Evolutionary conservation across 169 alveolate species (phyloP).

Genomic region (Plasmodium yoelii): DNA sequence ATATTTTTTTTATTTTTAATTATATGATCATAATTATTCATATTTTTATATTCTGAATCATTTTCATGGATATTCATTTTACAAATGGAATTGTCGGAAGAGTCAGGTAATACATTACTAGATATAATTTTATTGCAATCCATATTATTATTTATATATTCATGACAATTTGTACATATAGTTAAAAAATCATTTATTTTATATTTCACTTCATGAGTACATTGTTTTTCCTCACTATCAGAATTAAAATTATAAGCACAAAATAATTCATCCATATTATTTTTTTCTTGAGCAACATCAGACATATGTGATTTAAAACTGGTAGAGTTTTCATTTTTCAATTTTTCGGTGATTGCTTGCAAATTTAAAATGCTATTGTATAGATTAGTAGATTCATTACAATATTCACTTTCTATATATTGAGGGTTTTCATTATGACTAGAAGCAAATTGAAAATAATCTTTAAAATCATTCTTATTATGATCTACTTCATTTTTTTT

Average conservation of each 20-base stretch:
- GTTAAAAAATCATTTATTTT: slow-evolving; percentile 71
- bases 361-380: slow-evolving; percentile 30
- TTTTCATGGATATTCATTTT: slow-evolving; percentile 42
- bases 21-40: slow-evolving; percentile 43
- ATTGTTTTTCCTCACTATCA: slow-evolving; percentile 65
- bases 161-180: slow-evolving; percentile 61
- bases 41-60: background rate
- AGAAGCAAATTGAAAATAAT: slow-evolving; percentile 4
- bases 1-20: slow-evolving; percentile 9
- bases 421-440: slow-evolving; percentile 14
- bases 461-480: slow-evolving; percentile 18
- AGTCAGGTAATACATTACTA: slow-evolving; percentile 15
- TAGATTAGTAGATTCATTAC: slow-evolving; percentile 25
- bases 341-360: slow-evolving; percentile 20
- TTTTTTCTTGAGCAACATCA: slow-evolving; percentile 42
- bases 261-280: slow-evolving; percentile 35
- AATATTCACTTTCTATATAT: slow-evolving; percentile 13
- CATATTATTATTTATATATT: slow-evolving; percentile 45
- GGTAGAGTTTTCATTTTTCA: slow-evolving; percentile 5
- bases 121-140: slow-evolving; percentile 46
- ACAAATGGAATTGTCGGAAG: background rate
- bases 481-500: slow-evolving; percentile 20
- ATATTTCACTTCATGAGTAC: slow-evolving; percentile 47
- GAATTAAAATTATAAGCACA: slow-evolving; percentile 49
- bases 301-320: slow-evolving; percentile 38